Evolutionary conservation across 768 basidiomycete genomes (phyloP).

Genomic region (Tephrocybe rancida): DNA sequence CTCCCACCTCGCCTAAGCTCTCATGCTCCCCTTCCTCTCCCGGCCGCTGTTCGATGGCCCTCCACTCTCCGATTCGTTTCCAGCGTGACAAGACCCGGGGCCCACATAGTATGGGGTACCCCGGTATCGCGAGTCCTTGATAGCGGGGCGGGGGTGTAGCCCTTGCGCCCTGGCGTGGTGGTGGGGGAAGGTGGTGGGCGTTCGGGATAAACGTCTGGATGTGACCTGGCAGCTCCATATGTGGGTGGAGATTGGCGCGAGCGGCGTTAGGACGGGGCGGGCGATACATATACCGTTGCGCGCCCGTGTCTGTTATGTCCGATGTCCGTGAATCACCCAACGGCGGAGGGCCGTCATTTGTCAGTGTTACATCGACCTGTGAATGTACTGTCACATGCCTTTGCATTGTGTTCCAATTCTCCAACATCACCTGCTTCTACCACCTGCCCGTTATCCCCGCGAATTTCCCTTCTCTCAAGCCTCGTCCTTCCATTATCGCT

Average conservation of each 20-base stretch:
- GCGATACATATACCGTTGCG: too few relatives aligned
- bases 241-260: too few relatives aligned
- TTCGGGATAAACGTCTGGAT: background rate
- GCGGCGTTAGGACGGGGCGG: too few relatives aligned
- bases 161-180: background rate
- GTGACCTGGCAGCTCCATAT: too few relatives aligned
- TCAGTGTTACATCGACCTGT: too few relatives aligned
- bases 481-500: background rate
- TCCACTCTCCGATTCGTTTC: conserved; percentile 4
- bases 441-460: too few relatives aligned
- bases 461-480: background rate
- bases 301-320: too few relatives aligned
- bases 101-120: background rate
- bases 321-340: too few relatives aligned
- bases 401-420: too few relatives aligned
- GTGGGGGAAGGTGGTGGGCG: background rate
- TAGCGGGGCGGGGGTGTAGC: background rate
- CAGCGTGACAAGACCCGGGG: conserved; percentile 7
- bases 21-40: conserved; percentile 2
- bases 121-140: background rate
- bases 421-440: too few relatives aligned
- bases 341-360: too few relatives aligned
- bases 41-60: background rate
- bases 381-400: too few relatives aligned
- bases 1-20: background rate